Evolutionary conservation across 345 rosid species (phyloP).

Genomic region (Raphanus sativus): DNA sequence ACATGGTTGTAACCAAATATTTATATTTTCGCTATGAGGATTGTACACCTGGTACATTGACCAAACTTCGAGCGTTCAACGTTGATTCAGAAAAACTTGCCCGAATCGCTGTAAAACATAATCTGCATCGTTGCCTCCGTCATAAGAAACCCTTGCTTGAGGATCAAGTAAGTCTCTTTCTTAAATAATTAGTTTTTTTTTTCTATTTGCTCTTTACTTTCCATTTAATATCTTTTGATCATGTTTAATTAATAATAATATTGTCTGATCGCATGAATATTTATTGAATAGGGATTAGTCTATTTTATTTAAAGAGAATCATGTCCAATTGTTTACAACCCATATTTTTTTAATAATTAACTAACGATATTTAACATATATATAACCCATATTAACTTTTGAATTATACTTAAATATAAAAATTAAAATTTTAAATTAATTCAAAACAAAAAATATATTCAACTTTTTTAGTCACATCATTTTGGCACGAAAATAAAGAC

Average conservation of each 20-base stretch:
- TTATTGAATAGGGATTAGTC: neutral
- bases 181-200: neutral
- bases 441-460: neutral
- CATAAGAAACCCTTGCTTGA: constrained; percentile 59
- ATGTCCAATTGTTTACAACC: too few species aligned
- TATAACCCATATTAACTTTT: too few species aligned
- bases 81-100: constrained; percentile 70
- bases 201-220: neutral
- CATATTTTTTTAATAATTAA: too few species aligned
- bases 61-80: constrained; percentile 66
- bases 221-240: neutral
- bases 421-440: too few species aligned
- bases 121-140: constrained; percentile 49
- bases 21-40: constrained; percentile 44
- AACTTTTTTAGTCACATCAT: neutral
- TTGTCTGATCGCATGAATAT: too few species aligned
- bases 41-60: constrained; percentile 48
- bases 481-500: neutral
- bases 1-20: constrained; percentile 35
- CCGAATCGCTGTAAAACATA: constrained; percentile 53
- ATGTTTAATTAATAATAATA: neutral
- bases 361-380: too few species aligned
- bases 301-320: too few species aligned
- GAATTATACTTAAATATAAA: too few species aligned
- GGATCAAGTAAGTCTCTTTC: constrained; percentile 50